Conservation (phyloP, 257 asterid genomes). For the Solanum ahanhuiri region DNA sequence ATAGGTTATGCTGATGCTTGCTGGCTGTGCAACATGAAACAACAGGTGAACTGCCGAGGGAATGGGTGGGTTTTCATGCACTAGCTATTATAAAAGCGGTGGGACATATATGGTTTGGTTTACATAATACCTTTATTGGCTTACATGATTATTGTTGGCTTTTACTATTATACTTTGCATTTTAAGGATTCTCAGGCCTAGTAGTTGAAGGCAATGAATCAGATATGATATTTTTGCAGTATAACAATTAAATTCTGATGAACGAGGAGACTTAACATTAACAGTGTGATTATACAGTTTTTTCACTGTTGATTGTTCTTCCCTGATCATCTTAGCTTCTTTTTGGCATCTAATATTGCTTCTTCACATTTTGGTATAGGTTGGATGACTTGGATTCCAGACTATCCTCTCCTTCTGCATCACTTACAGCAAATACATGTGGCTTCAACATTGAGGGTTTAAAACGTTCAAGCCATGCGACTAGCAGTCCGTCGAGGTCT, state of each 20-base stretch:
- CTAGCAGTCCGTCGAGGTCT: slow-evolving; percentile 51
- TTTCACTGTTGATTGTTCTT: background rate
- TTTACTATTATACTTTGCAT: background rate
- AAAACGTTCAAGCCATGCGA: slow-evolving; percentile 40
- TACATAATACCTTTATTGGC: background rate
- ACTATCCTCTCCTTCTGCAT: slow-evolving; percentile 70
- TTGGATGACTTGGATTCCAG: slow-evolving; percentile 93
- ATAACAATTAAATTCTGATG: background rate
- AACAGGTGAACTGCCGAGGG: background rate
- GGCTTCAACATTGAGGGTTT: slow-evolving; percentile 63
- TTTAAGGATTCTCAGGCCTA: background rate
- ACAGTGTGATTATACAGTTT: background rate
- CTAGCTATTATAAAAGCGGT: background rate
- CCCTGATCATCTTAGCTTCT: background rate
- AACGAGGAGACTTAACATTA: background rate
- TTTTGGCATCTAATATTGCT: background rate
- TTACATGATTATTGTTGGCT: background rate
- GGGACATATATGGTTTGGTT: background rate
- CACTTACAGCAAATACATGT: slow-evolving; percentile 58
- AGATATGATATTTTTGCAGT: background rate
- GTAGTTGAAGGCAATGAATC: background rate
- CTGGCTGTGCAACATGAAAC: background rate
- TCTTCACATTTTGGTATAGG: slow-evolving; percentile 27
- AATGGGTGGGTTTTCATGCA: background rate
- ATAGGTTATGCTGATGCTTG: background rate